A percentile compares a stretch with the other conserved stretches of the same genome.
Conservation (phyloP, 306 rosid genomes). For the Ormosia emarginata region DNA sequence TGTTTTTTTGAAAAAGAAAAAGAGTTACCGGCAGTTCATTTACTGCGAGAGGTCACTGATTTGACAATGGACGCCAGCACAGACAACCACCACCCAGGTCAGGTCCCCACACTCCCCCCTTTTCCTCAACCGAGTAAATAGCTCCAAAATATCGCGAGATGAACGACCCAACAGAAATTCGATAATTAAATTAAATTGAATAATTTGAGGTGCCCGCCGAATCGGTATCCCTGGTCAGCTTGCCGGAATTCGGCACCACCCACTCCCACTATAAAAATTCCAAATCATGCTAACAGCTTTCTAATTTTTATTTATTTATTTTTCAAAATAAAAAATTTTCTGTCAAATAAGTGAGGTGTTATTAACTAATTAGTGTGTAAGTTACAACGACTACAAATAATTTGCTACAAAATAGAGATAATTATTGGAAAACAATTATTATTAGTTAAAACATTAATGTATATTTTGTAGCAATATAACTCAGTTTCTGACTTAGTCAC, state of each 20-base stretch:
- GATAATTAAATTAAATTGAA: background rate
- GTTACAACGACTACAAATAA: slow-evolving; percentile 24
- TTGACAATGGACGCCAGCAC: background rate
- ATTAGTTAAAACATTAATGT: background rate
- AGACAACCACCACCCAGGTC: background rate
- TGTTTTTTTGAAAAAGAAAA: background rate
- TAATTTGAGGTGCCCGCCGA: background rate
- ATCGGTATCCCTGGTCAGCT: slow-evolving; percentile 17
- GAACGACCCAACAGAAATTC: slow-evolving; percentile 9
- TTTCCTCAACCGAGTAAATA: background rate
- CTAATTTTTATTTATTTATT: background rate
- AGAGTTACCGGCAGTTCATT: slow-evolving; percentile 23
- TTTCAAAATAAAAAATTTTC: background rate
- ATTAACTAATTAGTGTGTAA: background rate
- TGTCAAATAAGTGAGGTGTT: background rate
- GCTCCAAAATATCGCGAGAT: slow-evolving; percentile 28
- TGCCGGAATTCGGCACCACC: slow-evolving; percentile 39
- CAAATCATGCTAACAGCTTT: slow-evolving; percentile 21
- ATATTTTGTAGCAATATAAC: background rate
- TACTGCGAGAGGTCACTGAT: slow-evolving; percentile 3
- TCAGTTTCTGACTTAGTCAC: background rate
- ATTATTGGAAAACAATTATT: background rate
- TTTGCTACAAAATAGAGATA: background rate
- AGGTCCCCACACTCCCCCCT: background rate
- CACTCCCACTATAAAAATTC: slow-evolving; percentile 10